A percentile compares a stretch with the other conserved stretches of the same genome.
These are phyloP conservation scores for Botryotinia convoluta DNA, from an alignment of 2,329 filamentous ascomycete species.

Conservation along the genomic window DNA sequence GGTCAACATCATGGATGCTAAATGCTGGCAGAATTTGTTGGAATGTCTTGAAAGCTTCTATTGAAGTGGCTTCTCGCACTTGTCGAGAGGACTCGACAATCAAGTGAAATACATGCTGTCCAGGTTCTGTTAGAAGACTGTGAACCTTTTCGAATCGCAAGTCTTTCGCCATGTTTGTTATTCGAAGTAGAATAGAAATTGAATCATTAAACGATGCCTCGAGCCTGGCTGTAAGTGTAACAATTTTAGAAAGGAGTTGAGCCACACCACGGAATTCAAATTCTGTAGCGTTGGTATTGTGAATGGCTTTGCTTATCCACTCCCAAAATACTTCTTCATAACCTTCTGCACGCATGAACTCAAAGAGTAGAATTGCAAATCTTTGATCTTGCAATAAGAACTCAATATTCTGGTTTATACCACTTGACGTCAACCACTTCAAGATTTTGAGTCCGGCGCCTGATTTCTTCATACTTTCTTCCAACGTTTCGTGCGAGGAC, in stretches of 20 bases:
- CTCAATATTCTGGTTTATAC: conserved; percentile 26
- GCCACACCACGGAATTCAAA: background rate
- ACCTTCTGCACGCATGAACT: conserved; percentile 37
- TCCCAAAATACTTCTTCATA: conserved; percentile 33
- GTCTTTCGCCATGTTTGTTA: background rate
- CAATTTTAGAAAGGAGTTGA: background rate
- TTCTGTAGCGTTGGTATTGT: conserved; percentile 6
- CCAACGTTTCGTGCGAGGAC: conserved; percentile 25
- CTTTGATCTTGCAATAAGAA: conserved; percentile 29
- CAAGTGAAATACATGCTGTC: conserved; percentile 2
- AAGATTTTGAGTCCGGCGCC: conserved; percentile 37
- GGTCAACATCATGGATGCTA: conserved; percentile 15
- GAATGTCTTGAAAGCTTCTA: conserved; percentile 13
- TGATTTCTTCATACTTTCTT: conserved; percentile 32
- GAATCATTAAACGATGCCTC: conserved; percentile 2
- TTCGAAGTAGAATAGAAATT: background rate
- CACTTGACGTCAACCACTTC: conserved; percentile 37
- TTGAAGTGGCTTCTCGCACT: background rate
- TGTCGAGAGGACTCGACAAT: background rate
- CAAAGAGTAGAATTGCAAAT: conserved; percentile 31
- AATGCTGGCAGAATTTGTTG: conserved; percentile 7
- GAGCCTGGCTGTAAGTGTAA: background rate
- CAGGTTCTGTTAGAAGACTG: conserved; percentile 1
- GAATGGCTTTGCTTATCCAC: conserved; percentile 32
- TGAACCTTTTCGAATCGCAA: background rate